phyloP scores from a whole-genome alignment of 495 filamentous ascomycete genomes.

The Aspergillus kassunensis region DNA sequence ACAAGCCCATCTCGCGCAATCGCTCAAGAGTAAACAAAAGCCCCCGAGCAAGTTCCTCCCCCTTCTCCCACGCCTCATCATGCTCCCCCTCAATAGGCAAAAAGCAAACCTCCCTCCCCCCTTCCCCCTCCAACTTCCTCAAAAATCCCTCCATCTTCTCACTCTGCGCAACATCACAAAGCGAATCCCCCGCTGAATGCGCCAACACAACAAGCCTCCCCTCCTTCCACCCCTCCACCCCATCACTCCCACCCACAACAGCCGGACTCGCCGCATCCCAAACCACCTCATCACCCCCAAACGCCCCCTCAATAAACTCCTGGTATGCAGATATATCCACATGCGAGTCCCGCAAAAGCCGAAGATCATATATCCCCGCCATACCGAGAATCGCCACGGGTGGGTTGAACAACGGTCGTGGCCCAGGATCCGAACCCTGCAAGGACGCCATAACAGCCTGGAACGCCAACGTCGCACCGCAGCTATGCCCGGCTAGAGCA shows the following conservation, averaged over 20 bases:
- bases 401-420: too few species aligned
- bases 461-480: conserved; percentile 69
- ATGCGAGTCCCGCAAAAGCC: conserved; percentile 46
- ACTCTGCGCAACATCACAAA: conserved; percentile 55
- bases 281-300: conserved; percentile 48
- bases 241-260: conserved; percentile 26
- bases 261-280: conserved; percentile 56
- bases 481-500: conserved; percentile 71
- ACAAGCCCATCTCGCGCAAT: conserved; percentile 19
- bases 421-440: too few species aligned
- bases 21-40: conserved; percentile 31
- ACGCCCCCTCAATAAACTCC: conserved; percentile 58
- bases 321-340: conserved; percentile 47
- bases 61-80: conserved; percentile 56
- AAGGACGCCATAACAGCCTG: conserved; percentile 54
- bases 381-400: conserved; percentile 52
- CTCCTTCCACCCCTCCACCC: conserved; percentile 38
- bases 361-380: conserved; percentile 65
- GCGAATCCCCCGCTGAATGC: conserved; percentile 56
- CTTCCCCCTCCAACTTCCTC: conserved; percentile 24
- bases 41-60: conserved; percentile 45
- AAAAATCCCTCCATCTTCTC: conserved; percentile 43
- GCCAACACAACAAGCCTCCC: conserved; percentile 53
- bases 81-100: conserved; percentile 56
- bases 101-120: conserved; percentile 28